Base-by-base conservation (phyloP, 108 stramenopile genomes). In the Conticribra guillardii region DNA sequence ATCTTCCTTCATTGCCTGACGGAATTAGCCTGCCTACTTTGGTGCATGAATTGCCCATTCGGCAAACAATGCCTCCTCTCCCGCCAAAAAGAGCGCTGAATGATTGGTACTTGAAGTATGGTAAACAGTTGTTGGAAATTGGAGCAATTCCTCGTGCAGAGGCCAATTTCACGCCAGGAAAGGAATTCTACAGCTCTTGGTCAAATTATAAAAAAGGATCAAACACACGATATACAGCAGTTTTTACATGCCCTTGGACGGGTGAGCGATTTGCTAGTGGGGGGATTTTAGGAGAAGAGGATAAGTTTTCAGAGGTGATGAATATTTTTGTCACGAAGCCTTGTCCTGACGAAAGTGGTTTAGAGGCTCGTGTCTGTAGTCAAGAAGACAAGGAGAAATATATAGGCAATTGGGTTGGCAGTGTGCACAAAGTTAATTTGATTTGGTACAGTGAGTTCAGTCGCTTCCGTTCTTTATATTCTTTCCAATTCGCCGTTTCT, bases 1-100 rank as follows among this genome's bases (percentile, higher is more conserved):
- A 61, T 28, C 8, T 64, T 7, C 61, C 71, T 17, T 15, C 51
- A 31, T 55, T 72, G 18, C 54, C 63, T 8, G 27, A 63, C 8
- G 62, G 52, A 53, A 34, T 71, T 15, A 33, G 23, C 0, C 24
- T 72, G 8, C 62, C 54, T 0, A 54, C 62, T 29, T 3, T 9
- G 11, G 8, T 41, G 37, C 37, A 11, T 5, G 11, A 41, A 9
- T 41, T 41, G 8, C 37, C 37, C 5, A 41, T 41, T 5, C 37
- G 11, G 11, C 11, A 5, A 11, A 41, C 11, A 11, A 41, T 5
- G 11, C 5, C 37, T 9, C 37, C 37, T 41, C 5, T 11, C 37
- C 37, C 37, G 5, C 8, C 37, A 41, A 41, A 41, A 41, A 11
- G 37, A 41, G 37, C 37, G 5, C 5, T 41, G 11, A 41, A 41